These are phyloP conservation scores for Gossypium herbaceum DNA, from an alignment of 345 rosid species.

Conservation along the genomic window DNA sequence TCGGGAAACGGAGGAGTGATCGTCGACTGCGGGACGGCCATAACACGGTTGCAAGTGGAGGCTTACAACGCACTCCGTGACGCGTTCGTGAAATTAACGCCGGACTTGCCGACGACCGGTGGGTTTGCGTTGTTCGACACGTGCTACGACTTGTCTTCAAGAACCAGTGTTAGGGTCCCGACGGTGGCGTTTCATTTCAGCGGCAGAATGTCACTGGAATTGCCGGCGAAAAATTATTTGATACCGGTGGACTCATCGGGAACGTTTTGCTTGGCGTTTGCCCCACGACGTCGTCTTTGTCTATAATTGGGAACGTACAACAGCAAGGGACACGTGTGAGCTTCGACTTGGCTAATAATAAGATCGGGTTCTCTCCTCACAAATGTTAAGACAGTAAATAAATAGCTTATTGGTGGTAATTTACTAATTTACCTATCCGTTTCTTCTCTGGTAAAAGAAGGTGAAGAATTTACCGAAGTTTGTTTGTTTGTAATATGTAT, in stretches of 20 bases:
- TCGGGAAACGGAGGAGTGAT: conserved; percentile 79
- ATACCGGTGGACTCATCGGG: conserved; percentile 66
- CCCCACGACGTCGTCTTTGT: conserved; percentile 70
- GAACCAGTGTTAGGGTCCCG: conserved; percentile 56
- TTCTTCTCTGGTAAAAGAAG: conserved; percentile 7
- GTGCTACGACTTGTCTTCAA: conserved; percentile 74
- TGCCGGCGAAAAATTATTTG: conserved; percentile 78
- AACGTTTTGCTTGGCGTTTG: conserved; percentile 88
- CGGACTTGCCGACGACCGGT: conserved; percentile 32
- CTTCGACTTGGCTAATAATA: conserved; percentile 59
- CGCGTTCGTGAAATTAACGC: conserved; percentile 46
- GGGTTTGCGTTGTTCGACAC: conserved; percentile 81
- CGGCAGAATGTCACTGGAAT: conserved; percentile 41
- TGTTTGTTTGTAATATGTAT: neutral
- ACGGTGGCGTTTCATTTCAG: conserved; percentile 64
- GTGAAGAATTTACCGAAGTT: neutral
- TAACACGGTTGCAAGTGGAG: conserved; percentile 69
- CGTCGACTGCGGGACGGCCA: conserved; percentile 86
- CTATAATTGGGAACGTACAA: conserved; percentile 92
- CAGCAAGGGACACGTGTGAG: conserved; percentile 89
- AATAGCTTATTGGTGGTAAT: neutral
- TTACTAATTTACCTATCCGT: neutral
- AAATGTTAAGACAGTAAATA: conserved; percentile 39
- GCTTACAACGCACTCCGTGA: conserved; percentile 79
- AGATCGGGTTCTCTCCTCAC: conserved; percentile 56